Base-by-base conservation (phyloP, 768 basidiomycete genomes). In the Rhodocollybia butyracea region DNA sequence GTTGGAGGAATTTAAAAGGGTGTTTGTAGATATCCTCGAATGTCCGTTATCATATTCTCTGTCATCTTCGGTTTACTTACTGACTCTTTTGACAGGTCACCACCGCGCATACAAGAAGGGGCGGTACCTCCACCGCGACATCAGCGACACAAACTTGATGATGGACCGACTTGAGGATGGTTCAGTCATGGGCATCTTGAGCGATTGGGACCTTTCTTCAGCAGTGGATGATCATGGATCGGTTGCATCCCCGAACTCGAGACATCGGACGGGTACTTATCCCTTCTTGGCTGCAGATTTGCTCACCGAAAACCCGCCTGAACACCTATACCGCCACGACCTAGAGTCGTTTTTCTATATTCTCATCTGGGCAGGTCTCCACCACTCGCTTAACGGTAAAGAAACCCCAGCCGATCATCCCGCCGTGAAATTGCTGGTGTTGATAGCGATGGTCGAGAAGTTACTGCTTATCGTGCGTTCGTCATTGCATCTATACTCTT, bases 111-210 rank as follows among this genome's bases (percentile, higher is more conserved):
- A 26, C 19, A 50, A 46, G 24, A 46, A 46, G 3, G 38, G 55
- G 17, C 52, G 54, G 29, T 29, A 64, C 40, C 46, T 64, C 43
- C 60, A 66, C 55, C 24, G 56, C 41, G 47, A 64, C 51, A 30
- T 64, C 59, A 57, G 64, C 57, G 21, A 34, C 3, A 43, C 39
- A n/a, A 63, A 61, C 41, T 41, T 61, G 39, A 63, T 63, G 61
- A 59, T 56, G 38, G 6, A 46, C 10, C 42, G 46, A 22, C 17
- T 24, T 1, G 42, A 50, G 26, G 40, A 46, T 11, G 42, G 24
- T 7, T 10, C n/a, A 4, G 50, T 36, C 15, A 15, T 32, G 10
- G 57, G 57, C 2, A 42, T 58, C 19, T 38, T 56, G 34, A 32
- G 43, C 30, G 61, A 61, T 48, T 58, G 45, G 41, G 57, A 60